Percentiles rank a stretch among this genome's conserved stretches.
Evolutionary conservation across 2,329 filamentous ascomycete species (phyloP).

Genomic region (Coniochaeta sp.): DNA sequence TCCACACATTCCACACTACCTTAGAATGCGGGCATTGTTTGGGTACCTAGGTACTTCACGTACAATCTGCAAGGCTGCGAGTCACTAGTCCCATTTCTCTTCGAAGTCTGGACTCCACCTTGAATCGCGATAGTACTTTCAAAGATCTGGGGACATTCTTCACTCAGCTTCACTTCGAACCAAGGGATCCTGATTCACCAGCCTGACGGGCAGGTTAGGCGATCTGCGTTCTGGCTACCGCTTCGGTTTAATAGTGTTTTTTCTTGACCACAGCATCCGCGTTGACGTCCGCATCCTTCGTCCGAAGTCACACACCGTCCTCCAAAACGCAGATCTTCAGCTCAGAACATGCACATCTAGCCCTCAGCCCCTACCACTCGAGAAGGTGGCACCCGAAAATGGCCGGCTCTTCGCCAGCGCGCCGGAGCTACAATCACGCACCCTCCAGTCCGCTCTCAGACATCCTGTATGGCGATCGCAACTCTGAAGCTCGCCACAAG

Average conservation of each 20-base stretch:
- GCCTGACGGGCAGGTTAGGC: no score
- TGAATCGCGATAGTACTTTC: no score
- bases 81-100: no score
- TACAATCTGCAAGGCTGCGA: no score
- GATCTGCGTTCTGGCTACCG: neutral
- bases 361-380: neutral
- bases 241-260: neutral
- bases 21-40: no score
- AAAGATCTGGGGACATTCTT: no score
- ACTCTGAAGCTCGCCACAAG: conserved; percentile 23
- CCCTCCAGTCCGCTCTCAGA: conserved; percentile 13
- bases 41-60: no score
- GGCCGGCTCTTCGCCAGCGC: conserved; percentile 21
- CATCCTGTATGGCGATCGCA: conserved; percentile 19
- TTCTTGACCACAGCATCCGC: neutral
- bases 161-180: no score
- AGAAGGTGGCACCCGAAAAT: conserved; percentile 8
- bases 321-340: neutral
- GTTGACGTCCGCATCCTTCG: neutral
- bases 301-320: neutral
- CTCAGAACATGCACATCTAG: neutral
- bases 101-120: no score
- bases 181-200: no score
- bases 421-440: conserved; percentile 13
- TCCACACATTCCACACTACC: no score